Base-by-base conservation (phyloP, 768 basidiomycete genomes). In the Termitomyces sp. region DNA sequence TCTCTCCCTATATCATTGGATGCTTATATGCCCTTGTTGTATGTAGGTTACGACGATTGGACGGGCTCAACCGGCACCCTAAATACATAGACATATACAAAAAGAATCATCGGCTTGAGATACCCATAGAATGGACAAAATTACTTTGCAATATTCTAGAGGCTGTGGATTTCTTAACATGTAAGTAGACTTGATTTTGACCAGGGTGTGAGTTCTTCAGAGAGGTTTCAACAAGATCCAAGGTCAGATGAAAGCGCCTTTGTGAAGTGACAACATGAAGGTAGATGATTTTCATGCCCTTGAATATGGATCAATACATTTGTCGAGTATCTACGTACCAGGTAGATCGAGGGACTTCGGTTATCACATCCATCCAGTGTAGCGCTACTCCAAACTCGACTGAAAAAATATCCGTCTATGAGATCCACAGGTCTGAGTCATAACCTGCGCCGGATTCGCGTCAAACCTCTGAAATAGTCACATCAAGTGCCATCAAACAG, bases 11-110 rank as follows among this genome's bases (percentile, higher is more conserved):
- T 44, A 10, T 9, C 10, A 24, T 7, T 11, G 11, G 44, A 37
- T 21, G 17, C 10, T 21, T 2, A 12, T n/a, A 30, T 41, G 38
- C 10, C 40, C 57, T 53, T 58, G 42, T 32, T 17, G 28, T n/a
- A n/a, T n/a, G 17, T 59, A 83, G 82, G 82, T 83, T 50, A 78
- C 76, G 40, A 77, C 78, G 49, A 86, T 85, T 53, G 84, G 84
- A 50, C 81, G 82, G 34, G 65, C 63, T 46, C 49, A 51, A 32
- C 38, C 51, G 15, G 11, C 50, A 8, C 37, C 47, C 42, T 56
- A 38, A 44, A 56, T 45, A 10, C n/a, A 12, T 35, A 38, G 24
- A 17, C 19, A 35, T 56, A 45, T 56, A 41, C 42, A 50, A 45
- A n/a, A 14, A 54, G 35, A 41, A 38, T 10, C 7, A 14, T 15